These are phyloP conservation scores for Scheffersomyces amazonensis DNA, from an alignment of 805 yeast genomes.

Conservation along the genomic window DNA sequence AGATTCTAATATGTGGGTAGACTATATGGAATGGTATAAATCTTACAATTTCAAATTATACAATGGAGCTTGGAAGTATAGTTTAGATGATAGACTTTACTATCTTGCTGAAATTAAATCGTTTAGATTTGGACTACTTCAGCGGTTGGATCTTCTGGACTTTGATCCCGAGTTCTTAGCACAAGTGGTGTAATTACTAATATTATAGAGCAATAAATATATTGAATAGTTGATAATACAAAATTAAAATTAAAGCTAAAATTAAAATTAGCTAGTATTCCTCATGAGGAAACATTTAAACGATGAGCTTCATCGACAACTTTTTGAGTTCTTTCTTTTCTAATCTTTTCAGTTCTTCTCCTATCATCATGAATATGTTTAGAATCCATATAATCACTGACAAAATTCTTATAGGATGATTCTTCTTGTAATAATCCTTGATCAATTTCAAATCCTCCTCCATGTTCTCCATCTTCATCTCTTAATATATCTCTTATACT, in stretches of 20 bases:
- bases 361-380: constrained; percentile 25
- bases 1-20: constrained; percentile 25
- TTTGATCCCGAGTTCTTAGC: background rate
- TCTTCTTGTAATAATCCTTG: constrained; percentile 10
- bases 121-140: background rate
- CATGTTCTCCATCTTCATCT: constrained; percentile 22
- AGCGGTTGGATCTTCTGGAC: background rate
- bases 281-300: too few relatives aligned
- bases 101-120: background rate
- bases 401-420: constrained; percentile 3
- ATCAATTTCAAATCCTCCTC: constrained; percentile 9
- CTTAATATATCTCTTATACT: constrained; percentile 32
- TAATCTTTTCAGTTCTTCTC: constrained; percentile 31
- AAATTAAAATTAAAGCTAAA: too few relatives aligned
- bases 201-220: too few relatives aligned
- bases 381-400: constrained; percentile 9
- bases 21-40: constrained; percentile 18
- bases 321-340: constrained; percentile 36
- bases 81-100: background rate
- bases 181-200: too few relatives aligned
- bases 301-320: constrained; percentile 29
- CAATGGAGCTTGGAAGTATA: background rate
- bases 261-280: too few relatives aligned
- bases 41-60: background rate
- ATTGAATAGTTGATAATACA: too few relatives aligned